These are phyloP conservation scores for Chrysoporthe austroafricana DNA, from an alignment of 2,329 filamentous ascomycete species.

Conservation along the genomic window DNA sequence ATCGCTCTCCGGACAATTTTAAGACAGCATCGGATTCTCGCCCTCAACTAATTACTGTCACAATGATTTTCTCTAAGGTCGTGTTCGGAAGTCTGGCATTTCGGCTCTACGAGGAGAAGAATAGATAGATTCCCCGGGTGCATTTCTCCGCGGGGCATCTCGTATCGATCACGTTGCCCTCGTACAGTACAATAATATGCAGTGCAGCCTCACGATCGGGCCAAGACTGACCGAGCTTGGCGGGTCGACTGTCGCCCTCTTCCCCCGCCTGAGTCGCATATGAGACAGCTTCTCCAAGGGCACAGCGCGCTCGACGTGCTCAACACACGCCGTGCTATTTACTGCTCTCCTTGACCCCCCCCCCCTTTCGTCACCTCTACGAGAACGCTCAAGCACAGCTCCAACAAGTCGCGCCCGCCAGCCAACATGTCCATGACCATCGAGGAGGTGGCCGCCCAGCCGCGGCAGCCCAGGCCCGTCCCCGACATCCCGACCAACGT, in stretches of 20 bases:
- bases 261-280: background rate
- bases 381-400: background rate
- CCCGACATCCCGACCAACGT: conserved; percentile 47
- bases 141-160: background rate
- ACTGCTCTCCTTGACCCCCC: background rate
- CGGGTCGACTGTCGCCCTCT: conserved; percentile 18
- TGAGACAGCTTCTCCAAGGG: background rate
- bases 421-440: conserved; percentile 43
- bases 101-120: too few relatives aligned
- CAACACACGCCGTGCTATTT: background rate
- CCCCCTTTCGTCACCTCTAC: background rate
- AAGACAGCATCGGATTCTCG: too few relatives aligned
- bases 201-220: conserved; percentile 6
- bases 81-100: too few relatives aligned
- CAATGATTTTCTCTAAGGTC: too few relatives aligned
- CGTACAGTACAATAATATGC: background rate
- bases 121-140: too few relatives aligned
- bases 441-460: conserved; percentile 36
- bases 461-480: conserved; percentile 44
- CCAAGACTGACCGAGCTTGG: conserved; percentile 16
- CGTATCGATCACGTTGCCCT: background rate
- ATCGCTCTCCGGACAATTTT: too few relatives aligned
- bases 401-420: background rate
- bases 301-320: background rate
- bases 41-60: too few relatives aligned